Evolutionary conservation across 805 yeast genomes (phyloP).

Genomic region (Osmozyma mogii): DNA sequence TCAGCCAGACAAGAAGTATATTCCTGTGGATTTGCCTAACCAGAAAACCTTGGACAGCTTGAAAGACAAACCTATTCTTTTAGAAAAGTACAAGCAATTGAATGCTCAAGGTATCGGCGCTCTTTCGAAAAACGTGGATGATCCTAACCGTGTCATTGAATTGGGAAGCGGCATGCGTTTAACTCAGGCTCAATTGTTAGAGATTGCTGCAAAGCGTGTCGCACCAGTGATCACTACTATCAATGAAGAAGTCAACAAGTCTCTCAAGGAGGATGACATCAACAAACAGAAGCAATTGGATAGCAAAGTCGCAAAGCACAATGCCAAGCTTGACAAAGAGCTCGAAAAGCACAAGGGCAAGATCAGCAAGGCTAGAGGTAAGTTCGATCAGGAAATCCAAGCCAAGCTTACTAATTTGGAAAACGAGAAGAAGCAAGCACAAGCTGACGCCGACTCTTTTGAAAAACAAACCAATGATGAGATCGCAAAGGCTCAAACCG

Average conservation of each 20-base stretch:
- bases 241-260: slow-evolving; percentile 40
- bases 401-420: slow-evolving; percentile 18
- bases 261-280: slow-evolving; percentile 37
- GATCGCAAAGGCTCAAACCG: slow-evolving; percentile 38
- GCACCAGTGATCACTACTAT: slow-evolving; percentile 46
- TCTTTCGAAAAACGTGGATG: slow-evolving; percentile 36
- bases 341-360: slow-evolving; percentile 30
- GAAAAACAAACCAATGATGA: slow-evolving; percentile 33
- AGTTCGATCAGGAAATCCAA: slow-evolving; percentile 36
- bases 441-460: slow-evolving; percentile 27
- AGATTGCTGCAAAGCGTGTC: slow-evolving; percentile 46
- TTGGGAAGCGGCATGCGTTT: slow-evolving; percentile 47
- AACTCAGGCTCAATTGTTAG: slow-evolving; percentile 49
- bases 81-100: slow-evolving; percentile 41
- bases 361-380: slow-evolving; percentile 29
- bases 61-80: slow-evolving; percentile 41
- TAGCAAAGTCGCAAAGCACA: slow-evolving; percentile 27
- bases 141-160: slow-evolving; percentile 41
- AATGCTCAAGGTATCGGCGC: slow-evolving; percentile 41
- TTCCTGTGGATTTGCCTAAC: slow-evolving; percentile 29
- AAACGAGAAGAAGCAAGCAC: slow-evolving; percentile 19
- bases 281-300: slow-evolving; percentile 31
- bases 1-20: slow-evolving; percentile 26
- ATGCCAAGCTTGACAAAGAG: slow-evolving; percentile 26
- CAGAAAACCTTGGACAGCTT: slow-evolving; percentile 29